Evolutionary conservation across 2,329 filamentous ascomycete genomes (phyloP), one percentile per base, ranked within the genome.

Genomic region (Neofusicoccum sp.): DNA sequence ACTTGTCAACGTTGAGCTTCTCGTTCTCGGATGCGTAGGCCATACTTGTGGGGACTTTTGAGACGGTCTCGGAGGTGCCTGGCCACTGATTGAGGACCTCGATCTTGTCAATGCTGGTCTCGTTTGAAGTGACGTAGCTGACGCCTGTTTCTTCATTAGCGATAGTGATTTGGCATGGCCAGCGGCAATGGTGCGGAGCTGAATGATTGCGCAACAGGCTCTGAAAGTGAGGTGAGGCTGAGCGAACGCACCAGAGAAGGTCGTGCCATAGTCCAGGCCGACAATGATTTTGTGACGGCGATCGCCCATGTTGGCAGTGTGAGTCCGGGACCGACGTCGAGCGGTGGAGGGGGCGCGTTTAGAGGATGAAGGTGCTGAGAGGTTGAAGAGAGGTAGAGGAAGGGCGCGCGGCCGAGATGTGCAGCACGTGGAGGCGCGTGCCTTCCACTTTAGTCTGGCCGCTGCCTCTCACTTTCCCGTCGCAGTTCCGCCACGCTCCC

Each of bases 201-300:
- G 0, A 4, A 6, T 12, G 1, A 16, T 12, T 22, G 41, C 14
- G 41, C 41, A 6, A n/a, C 11, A n/a, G 4, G 9, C 41, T 44
- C 41, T 12, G 6, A n/a, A 14, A 1, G 3, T n/a, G 41, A n/a
- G 41, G 4, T n/a, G 7, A 44, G 16, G 4, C 16, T 5, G 5
- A 6, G 14, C 12, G 7, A 9, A 11, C 59, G 43, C 47, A 65
- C 59, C 60, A 44, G 59, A 62, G 33, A 33, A 64, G 5, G 64
- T 64, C n/a, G 64, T 66, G n/a, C 64, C 64, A 44, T 50, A 64
- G 45, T 66, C 64, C 3, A 66, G 50, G 29, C 62, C 64, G 6
- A 66, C 44, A 44, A 66, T 64, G 44, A 64, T 47, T 29, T 54
- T 59, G 37, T 63, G 52, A 6, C 28, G 60, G 7, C 16, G 22